A percentile compares a stretch with the other conserved stretches of the same genome.
These are phyloP conservation scores for Colletotrichum lentis DNA, from an alignment of 2,329 filamentous ascomycete genomes.

Conservation along the genomic window DNA sequence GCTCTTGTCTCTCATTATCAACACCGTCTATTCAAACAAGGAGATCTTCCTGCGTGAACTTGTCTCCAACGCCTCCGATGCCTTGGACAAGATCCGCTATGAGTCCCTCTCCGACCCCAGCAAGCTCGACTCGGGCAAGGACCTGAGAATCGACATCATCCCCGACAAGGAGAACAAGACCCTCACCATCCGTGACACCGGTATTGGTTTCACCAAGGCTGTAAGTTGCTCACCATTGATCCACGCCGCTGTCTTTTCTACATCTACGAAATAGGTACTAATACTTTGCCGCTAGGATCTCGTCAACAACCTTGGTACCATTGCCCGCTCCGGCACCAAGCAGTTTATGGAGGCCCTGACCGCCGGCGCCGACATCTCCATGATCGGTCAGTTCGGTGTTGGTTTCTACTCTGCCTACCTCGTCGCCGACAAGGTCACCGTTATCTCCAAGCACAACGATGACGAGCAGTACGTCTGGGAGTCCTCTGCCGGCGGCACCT, in stretches of 20 bases:
- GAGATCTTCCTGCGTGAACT: constrained; percentile 99
- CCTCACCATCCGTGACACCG: constrained; percentile 93
- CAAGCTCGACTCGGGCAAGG: constrained; percentile 97
- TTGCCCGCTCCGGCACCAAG: constrained; percentile 98
- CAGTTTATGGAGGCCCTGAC: constrained; percentile 99
- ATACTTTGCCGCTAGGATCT: constrained; percentile 72
- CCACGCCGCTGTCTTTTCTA: neutral
- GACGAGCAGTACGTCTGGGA: constrained; percentile 99
- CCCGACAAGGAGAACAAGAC: constrained; percentile 98
- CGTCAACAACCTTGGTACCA: constrained; percentile 99
- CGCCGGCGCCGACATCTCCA: constrained; percentile 98
- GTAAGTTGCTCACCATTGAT: constrained; percentile 64
- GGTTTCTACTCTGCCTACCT: constrained; percentile 99
- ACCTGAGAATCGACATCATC: constrained; percentile 98
- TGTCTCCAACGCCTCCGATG: constrained; percentile 98
- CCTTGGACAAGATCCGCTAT: constrained; percentile 99
- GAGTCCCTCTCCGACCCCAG: constrained; percentile 95
- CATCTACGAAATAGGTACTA: constrained; percentile 45
- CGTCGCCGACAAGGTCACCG: constrained; percentile 93
- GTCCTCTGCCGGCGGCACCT: constrained; percentile 95
- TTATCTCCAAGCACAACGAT: constrained; percentile 99
- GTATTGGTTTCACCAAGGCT: constrained; percentile 99
- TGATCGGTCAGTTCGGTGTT: constrained; percentile 99
- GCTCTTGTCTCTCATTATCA: constrained; percentile 99
- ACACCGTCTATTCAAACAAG: constrained; percentile 99